Evolutionary conservation across 2,329 filamentous ascomycete genomes (phyloP).

Genomic region (Sporothrix brunneoviolacea): DNA sequence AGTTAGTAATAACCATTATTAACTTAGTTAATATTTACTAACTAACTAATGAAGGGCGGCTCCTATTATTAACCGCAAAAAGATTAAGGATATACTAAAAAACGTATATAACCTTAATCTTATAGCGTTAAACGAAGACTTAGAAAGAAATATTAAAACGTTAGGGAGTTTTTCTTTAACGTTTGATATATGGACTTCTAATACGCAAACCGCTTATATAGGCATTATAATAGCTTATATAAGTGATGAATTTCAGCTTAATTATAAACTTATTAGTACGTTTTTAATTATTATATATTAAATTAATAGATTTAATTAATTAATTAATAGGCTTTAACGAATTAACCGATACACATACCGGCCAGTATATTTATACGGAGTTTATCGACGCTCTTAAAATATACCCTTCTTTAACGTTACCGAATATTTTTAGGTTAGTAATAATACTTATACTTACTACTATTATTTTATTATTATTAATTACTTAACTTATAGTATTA

Average conservation of each 20-base stretch:
- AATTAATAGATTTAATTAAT: neutral
- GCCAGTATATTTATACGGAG: too few species aligned
- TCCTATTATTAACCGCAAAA: conserved; percentile 2
- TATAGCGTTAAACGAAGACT: neutral
- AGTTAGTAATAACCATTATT: neutral
- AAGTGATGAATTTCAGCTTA: neutral
- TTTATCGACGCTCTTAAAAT: too few species aligned
- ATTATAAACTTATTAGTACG: neutral
- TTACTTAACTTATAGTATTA: neutral
- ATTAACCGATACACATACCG: too few species aligned
- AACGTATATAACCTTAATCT: neutral
- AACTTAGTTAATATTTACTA: too few species aligned
- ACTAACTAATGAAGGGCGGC: too few species aligned
- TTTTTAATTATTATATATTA: neutral
- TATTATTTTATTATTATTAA: too few species aligned
- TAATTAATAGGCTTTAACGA: neutral
- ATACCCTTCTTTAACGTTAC: too few species aligned
- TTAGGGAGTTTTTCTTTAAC: neutral
- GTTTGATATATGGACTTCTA: neutral
- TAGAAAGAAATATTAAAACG: neutral
- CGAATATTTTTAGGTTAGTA: neutral
- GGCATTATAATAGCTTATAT: neutral
- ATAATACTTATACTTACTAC: too few species aligned
- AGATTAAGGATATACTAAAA: neutral
- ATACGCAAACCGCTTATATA: neutral